Conservation (phyloP, 2,329 filamentous ascomycete genomes). For the Alternaria tenuissima region DNA sequence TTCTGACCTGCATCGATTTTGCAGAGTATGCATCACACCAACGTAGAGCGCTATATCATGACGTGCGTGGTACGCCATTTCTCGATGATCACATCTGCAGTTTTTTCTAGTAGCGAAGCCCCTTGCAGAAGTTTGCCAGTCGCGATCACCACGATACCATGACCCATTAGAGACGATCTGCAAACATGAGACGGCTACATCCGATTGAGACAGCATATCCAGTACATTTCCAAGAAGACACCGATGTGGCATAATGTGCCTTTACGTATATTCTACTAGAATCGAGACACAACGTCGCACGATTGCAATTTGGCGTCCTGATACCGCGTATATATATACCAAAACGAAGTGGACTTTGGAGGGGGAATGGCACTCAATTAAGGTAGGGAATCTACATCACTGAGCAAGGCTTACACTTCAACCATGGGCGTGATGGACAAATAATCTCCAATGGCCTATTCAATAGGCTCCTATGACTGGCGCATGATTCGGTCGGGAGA, state of each 20-base stretch:
- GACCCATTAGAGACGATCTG: neutral
- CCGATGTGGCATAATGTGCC: neutral
- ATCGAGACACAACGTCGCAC: neutral
- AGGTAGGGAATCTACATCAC: neutral
- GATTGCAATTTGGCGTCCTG: neutral
- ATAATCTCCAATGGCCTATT: neutral
- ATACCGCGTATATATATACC: neutral
- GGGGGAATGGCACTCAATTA: neutral
- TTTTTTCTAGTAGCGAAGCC: neutral
- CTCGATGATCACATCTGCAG: neutral
- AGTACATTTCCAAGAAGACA: neutral
- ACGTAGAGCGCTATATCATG: neutral
- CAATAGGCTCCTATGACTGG: neutral
- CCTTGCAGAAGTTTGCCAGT: neutral
- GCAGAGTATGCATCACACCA: neutral
- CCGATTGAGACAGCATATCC: neutral
- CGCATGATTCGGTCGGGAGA: neutral
- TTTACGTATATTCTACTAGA: neutral
- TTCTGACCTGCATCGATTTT: conserved; percentile 14
- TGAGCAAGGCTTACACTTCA: neutral
- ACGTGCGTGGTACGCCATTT: neutral
- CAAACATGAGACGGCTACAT: neutral
- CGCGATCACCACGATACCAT: neutral
- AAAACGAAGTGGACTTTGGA: neutral
- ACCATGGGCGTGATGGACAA: neutral